Evolutionary conservation across 768 basidiomycete species (phyloP), one percentile per base, ranked within the genome.

Genomic region (Macrolepiota albuminosa): DNA sequence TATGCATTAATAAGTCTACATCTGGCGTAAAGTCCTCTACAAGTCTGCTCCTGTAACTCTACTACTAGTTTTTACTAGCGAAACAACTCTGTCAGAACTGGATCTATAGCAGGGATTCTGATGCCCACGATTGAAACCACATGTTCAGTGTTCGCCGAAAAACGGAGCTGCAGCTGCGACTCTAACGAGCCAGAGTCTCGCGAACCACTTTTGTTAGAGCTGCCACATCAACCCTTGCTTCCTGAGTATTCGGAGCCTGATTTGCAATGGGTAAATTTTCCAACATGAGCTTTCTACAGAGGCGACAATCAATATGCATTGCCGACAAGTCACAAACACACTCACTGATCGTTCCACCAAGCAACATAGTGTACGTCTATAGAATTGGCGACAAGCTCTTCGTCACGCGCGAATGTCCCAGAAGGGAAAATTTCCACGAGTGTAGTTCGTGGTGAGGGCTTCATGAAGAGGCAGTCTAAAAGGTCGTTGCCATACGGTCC

Each of bases 391-490:
- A 86, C 79, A 52, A 84, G 72, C 66, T 87, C 83, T 59, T 81
- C 79, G 64, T 91, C 87, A 51, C 79, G 81, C 29, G 79, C 76
- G 70, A 89, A 92, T 21, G 79, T 79, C n/a, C 81, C 81, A 2
- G 79, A 74, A 21, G 85, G 87, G 73, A 89, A 92, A 66, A 93
- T 78, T 72, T 95, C 92, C 75, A 93, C 83, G 39, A 93, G 76
- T 3, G 86, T 84, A 24, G 88, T 78, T 29, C 80, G 75, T 16
- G 77, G 65, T 29, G 83, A 81, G 5, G 81, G 81, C 59, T 81
- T 82, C 82, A 93, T 85, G 74, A 86, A 92, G 16, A 88, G 71
- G 57, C 83, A 71, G 68, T 93, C 89, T 63, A 88, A 76, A 33
- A 92, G 78, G 62, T 86, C 81, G 54, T 75, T 67, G 4, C 87